phyloP scores from a whole-genome alignment of 2,329 filamentous ascomycete species.

The Chaetothyriales sp. region DNA sequence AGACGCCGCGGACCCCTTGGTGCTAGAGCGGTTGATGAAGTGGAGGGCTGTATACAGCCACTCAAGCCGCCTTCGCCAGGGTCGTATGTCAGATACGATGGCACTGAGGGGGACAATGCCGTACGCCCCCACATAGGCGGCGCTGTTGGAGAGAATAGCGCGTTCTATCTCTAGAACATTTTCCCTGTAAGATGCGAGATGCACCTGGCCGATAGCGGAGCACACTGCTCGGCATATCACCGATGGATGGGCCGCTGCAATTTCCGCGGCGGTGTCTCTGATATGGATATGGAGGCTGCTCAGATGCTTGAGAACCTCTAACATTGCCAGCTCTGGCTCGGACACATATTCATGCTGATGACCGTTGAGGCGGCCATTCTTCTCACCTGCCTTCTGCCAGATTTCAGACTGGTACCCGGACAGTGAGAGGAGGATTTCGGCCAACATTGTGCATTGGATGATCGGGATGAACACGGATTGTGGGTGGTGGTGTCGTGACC shows the following conservation, averaged over 20 bases:
- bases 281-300: conserved; percentile 64
- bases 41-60: conserved; percentile 64
- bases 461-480: neutral
- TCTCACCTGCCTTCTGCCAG: conserved; percentile 35
- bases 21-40: conserved; percentile 38
- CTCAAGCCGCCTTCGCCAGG: conserved; percentile 68
- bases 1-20: conserved; percentile 13
- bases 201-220: conserved; percentile 56
- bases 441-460: conserved; percentile 55
- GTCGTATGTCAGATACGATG: conserved; percentile 70
- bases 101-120: conserved; percentile 83
- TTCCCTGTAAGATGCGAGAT: conserved; percentile 65
- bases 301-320: conserved; percentile 60
- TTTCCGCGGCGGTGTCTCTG: conserved; percentile 48
- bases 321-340: conserved; percentile 66
- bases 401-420: conserved; percentile 86
- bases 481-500: conserved; percentile 5
- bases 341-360: conserved; percentile 35
- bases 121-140: conserved; percentile 72
- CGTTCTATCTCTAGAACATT: conserved; percentile 76
- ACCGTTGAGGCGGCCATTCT: conserved; percentile 25
- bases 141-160: conserved; percentile 59
- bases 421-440: conserved; percentile 93
- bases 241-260: conserved; percentile 58
- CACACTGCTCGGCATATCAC: conserved; percentile 79